Conservation (phyloP, 306 rosid species). For the Begonia fuchsioides region DNA sequence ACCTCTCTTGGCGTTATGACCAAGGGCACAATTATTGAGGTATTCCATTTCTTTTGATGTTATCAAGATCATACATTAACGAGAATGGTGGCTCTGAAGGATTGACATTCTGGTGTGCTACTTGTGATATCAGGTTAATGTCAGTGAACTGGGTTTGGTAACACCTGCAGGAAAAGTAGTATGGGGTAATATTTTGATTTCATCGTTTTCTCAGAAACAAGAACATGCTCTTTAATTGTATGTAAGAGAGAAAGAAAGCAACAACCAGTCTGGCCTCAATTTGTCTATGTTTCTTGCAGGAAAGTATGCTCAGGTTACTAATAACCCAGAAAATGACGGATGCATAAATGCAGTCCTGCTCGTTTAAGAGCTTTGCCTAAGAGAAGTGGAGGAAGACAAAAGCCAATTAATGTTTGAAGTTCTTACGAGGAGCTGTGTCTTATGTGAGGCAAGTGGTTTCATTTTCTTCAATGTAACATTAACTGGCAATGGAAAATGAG, state of each 20-base stretch:
- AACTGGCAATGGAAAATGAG: too few species aligned
- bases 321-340: slow-evolving; percentile 89
- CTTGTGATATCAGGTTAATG: slow-evolving; percentile 55
- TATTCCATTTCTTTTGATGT: slow-evolving; percentile 5
- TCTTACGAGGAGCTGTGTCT: too few species aligned
- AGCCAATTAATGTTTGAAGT: neutral
- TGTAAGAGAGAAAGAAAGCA: neutral
- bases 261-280: neutral
- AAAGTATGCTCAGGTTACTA: slow-evolving; percentile 90
- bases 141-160: slow-evolving; percentile 86
- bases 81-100: too few species aligned
- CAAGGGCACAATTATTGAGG: slow-evolving; percentile 92
- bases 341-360: slow-evolving; percentile 83
- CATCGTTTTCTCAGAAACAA: neutral
- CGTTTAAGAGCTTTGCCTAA: slow-evolving; percentile 25
- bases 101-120: neutral
- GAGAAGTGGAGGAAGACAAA: neutral
- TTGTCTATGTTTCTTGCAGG: slow-evolving; percentile 29
- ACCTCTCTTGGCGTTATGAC: slow-evolving; percentile 87
- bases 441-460: too few species aligned
- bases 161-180: slow-evolving; percentile 97
- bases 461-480: too few species aligned
- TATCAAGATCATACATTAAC: too few species aligned
- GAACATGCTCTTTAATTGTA: neutral
- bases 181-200: slow-evolving; percentile 40